Base-by-base conservation (phyloP, 2,329 filamentous ascomycete species). In the Capronia coronata region DNA sequence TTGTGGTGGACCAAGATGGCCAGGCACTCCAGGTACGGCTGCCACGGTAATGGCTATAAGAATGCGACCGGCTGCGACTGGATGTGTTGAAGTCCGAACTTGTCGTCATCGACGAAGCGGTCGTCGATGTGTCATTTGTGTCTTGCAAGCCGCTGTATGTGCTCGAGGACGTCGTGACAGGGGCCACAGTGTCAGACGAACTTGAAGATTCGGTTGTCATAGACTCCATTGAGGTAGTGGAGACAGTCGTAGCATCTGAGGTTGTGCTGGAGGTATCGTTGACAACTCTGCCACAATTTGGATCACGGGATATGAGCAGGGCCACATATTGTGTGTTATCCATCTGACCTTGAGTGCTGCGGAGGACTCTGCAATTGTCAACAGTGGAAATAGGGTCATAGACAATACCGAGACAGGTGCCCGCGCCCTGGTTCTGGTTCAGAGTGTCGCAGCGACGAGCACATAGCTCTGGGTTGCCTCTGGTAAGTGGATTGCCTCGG, bases 401-500 rank as follows among this genome's bases (percentile, higher is more conserved):
- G 19, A 54, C 48, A 30, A 54, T 37, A 19, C 52, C 52, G 18
- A 46, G 39, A 32, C 52, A 54, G 30, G 18, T 22, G 9, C 45
- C 42, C 6, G 44, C 32, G 30, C 38, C 46, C 23, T 48, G 35
- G 14, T 46, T 48, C 6, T 14, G 11, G 27, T 54, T 54, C 13
- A 45, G 32, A 1, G 37, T 46, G 35, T 54, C 52, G 25, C 52
- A 54, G 14, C 41, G 52, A 43, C 21, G 27, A 29, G 41, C 44
- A 25, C 52, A 54, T 8, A 25, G 16, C 16, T 45, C 40, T 7
- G 52, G 52, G 29, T 13, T 37, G 5, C 23, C 37, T 37, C 32
- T 44, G 18, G 42, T 46, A 2, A 46, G 40, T 25, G 25, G 21
- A 29, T 27, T 22, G 21, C 66, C 9, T 72, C 48, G 9, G 68